A percentile compares a stretch with the other conserved stretches of the same genome.
Evolutionary conservation across 225 moss, liverwort and hornwort genomes (phyloP).

Genomic region (Sphagnum contortum): DNA sequence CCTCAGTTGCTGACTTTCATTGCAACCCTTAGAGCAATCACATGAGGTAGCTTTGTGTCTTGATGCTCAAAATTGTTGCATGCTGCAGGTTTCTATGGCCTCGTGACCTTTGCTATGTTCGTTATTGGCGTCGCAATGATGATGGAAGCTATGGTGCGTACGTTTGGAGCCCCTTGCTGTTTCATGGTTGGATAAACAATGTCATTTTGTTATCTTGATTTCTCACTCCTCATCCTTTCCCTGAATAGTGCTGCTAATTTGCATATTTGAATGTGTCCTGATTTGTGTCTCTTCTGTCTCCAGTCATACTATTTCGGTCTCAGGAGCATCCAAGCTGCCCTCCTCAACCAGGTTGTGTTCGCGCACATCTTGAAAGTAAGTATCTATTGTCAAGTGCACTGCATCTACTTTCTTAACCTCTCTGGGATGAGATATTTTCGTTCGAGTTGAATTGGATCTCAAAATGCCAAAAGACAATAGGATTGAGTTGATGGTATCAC

Average conservation of each 20-base stretch:
- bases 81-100: conserved; percentile 79
- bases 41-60: neutral
- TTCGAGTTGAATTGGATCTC: too few species aligned
- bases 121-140: conserved; percentile 90
- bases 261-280: neutral
- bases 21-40: too few species aligned
- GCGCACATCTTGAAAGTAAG: conserved; percentile 84
- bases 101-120: conserved; percentile 85
- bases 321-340: conserved; percentile 58
- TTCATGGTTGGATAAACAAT: neutral
- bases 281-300: conserved; percentile 11
- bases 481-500: too few species aligned
- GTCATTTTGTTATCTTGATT: too few species aligned
- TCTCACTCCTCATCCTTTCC: too few species aligned
- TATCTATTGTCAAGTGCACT: neutral
- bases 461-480: too few species aligned
- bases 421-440: too few species aligned
- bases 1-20: too few species aligned
- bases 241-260: neutral
- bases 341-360: conserved; percentile 68
- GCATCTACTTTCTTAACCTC: too few species aligned
- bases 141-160: conserved; percentile 75
- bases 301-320: conserved; percentile 68
- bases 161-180: neutral
- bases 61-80: neutral